These are phyloP conservation scores for Solanum pinnatisectum DNA, from an alignment of 257 asterid genomes.

Conservation along the genomic window DNA sequence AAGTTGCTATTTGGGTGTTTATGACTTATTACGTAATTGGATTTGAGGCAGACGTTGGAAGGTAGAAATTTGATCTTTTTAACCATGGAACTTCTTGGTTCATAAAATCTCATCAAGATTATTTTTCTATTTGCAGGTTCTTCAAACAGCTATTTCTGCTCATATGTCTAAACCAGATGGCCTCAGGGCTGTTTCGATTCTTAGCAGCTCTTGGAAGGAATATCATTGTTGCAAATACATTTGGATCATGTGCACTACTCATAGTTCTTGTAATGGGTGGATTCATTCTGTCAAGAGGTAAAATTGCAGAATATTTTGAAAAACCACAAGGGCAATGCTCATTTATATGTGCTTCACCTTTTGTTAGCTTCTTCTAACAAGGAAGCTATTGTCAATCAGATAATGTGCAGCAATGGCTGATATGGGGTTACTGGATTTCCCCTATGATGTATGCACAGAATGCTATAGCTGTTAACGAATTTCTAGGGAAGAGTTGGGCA, in stretches of 20 bases:
- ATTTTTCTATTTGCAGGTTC: slow-evolving; percentile 1
- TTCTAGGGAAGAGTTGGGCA: slow-evolving; percentile 71
- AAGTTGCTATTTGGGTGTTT: slow-evolving; percentile 22
- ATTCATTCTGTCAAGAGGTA: slow-evolving; percentile 62
- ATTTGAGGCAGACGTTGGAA: slow-evolving; percentile 29
- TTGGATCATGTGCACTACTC: slow-evolving; percentile 12
- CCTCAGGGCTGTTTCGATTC: slow-evolving; percentile 5
- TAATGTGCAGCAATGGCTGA: slow-evolving; percentile 50
- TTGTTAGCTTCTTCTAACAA: background rate
- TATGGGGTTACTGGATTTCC: slow-evolving; percentile 77
- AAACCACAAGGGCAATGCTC: background rate
- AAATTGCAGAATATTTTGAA: background rate
- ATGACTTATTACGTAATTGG: slow-evolving; percentile 54
- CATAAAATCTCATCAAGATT: background rate
- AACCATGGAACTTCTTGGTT: background rate
- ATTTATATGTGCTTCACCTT: background rate
- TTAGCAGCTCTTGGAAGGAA: slow-evolving; percentile 10
- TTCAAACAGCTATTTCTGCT: slow-evolving; percentile 4
- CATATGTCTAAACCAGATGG: slow-evolving; percentile 1
- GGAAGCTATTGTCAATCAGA: slow-evolving; percentile 16
- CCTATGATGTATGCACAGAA: slow-evolving; percentile 81
- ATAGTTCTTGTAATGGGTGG: slow-evolving; percentile 9
- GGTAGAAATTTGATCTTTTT: slow-evolving; percentile 2
- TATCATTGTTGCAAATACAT: slow-evolving; percentile 5
- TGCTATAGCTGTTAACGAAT: slow-evolving; percentile 73